Evolutionary conservation across 2,329 filamentous ascomycete species (phyloP), one percentile per base, ranked within the genome.

Genomic region (Calonectria pseudoreteaudii): DNA sequence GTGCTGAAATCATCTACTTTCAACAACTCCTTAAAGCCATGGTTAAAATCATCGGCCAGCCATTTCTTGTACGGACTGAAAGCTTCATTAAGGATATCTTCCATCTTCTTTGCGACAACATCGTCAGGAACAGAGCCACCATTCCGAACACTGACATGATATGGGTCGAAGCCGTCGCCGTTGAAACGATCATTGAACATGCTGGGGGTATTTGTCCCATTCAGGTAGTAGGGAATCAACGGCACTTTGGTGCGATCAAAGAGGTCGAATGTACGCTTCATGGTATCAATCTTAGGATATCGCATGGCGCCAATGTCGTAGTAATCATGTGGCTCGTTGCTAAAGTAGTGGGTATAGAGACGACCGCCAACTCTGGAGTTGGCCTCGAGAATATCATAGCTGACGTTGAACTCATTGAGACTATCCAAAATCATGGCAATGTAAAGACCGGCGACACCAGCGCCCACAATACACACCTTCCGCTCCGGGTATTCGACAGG

Each of bases 311-410:
- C 44, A 13, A 47, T 47, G n/a, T 47, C 44, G 44, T 47, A 47
- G 10, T 47, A 47, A 18, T 77, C 76, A 4, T 77, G 76, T 9
- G 47, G 23, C 18, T 36, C 14, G 1, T 44, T 30, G 31, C 23
- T 28, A 41, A 77, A 77, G 20, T 76, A 28, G 20, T 77, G 71
- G 14, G 76, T 77, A 26, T 71, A 77, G 1, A 77, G 26, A 2
- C 75, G 75, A 0, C 76, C 73, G 2, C 76, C 76, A 3, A 76
- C 47, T 3, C 75, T 38, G 0, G 74, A 20, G 0, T 73, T 71
- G 1, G 76, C 75, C 11, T 77, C 76, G 7, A 74, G 36, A 1
- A 77, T 72, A 2, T 77, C 70, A 31, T 77, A 77, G 0, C 70
- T 1, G 1, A 26, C 11, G 10, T 77, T 77, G 0, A 77, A 52